Conservation (phyloP, 495 filamentous ascomycete species). For the Lichenothelia convexa region DNA sequence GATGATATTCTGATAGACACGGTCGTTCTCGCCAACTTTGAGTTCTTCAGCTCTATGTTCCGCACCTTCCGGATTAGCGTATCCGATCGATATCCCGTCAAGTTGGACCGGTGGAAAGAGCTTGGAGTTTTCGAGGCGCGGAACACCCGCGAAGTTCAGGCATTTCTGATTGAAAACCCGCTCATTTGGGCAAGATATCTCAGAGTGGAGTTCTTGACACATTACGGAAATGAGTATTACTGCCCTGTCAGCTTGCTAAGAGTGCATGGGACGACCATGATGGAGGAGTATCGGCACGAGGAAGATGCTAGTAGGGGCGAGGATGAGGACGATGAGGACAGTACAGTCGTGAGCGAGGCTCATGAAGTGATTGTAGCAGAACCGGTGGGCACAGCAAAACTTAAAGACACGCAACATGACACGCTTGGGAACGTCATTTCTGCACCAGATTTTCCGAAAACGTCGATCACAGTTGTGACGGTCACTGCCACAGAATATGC, state of each 20-base stretch:
- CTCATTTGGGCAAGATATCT: slow-evolving; percentile 91
- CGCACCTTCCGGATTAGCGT: slow-evolving; percentile 77
- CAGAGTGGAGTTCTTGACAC: slow-evolving; percentile 73
- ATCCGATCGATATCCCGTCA: slow-evolving; percentile 83
- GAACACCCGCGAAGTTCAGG: slow-evolving; percentile 84
- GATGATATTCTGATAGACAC: slow-evolving; percentile 95
- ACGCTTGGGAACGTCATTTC: too few relatives aligned
- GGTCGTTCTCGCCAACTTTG: slow-evolving; percentile 88
- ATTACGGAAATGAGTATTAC: slow-evolving; percentile 93
- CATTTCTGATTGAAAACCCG: slow-evolving; percentile 80
- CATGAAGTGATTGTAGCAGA: too few relatives aligned
- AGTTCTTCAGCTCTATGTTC: slow-evolving; percentile 96
- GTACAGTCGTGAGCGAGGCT: too few relatives aligned
- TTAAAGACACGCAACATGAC: too few relatives aligned
- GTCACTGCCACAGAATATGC: too few relatives aligned
- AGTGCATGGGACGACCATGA: slow-evolving; percentile 90
- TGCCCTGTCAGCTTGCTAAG: slow-evolving; percentile 81
- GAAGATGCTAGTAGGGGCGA: slow-evolving; percentile 46
- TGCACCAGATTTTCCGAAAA: too few relatives aligned
- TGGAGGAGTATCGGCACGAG: slow-evolving; percentile 70
- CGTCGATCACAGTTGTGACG: too few relatives aligned
- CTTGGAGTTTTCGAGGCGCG: slow-evolving; percentile 76
- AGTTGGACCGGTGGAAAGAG: slow-evolving; percentile 78
- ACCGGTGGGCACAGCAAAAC: too few relatives aligned
- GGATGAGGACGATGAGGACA: slow-evolving; percentile 24